Evolutionary conservation across 139 green algal genomes (phyloP).

Genomic region (Trebouxia sp.): DNA sequence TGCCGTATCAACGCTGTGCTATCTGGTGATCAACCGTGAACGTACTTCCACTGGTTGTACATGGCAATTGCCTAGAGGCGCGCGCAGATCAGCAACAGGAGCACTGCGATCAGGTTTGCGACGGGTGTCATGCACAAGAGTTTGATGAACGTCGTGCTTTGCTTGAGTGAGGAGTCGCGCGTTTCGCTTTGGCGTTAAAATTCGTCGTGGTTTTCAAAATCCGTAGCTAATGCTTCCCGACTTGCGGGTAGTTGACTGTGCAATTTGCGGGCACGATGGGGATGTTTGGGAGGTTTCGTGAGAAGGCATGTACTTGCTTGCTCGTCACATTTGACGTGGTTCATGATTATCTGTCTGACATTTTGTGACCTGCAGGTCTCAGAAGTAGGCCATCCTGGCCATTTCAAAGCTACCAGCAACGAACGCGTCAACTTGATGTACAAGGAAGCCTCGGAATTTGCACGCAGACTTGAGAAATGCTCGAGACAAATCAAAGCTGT

Average conservation of each 20-base stretch:
- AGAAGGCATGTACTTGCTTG: too few species aligned
- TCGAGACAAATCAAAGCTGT: constrained; percentile 16
- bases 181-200: too few species aligned
- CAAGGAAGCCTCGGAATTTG: background rate
- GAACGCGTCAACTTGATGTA: constrained; percentile 11
- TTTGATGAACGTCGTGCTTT: too few species aligned
- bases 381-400: background rate
- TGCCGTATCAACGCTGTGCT: too few species aligned
- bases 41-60: constrained; percentile 26
- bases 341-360: too few species aligned
- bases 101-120: constrained; percentile 4
- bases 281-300: background rate
- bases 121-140: constrained; percentile 2
- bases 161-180: too few species aligned
- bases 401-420: constrained; percentile 17
- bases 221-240: too few species aligned
- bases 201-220: too few species aligned
- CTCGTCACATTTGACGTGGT: too few species aligned
- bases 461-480: constrained; percentile 5
- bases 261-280: too few species aligned
- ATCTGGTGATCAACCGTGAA: background rate
- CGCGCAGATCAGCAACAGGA: constrained; percentile 20
- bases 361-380: background rate
- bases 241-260: too few species aligned
- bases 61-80: constrained; percentile 19